Base-by-base conservation (phyloP, 192 early-diverging fungal species). In the Umbelopsis sp. region DNA sequence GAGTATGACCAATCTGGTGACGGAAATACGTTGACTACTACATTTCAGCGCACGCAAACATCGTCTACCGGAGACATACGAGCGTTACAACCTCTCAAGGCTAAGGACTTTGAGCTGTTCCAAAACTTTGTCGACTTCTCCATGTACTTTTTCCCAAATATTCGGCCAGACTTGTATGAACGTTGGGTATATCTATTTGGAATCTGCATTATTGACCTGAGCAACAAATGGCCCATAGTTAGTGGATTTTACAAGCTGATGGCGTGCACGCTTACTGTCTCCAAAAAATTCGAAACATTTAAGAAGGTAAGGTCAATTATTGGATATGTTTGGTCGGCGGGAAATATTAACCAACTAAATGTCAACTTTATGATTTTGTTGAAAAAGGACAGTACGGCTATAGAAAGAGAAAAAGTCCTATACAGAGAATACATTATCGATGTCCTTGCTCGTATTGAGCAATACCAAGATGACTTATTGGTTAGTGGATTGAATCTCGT, bases 201-300 rank as follows among this genome's bases (percentile, higher is more conserved):
- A 4, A 77, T 82, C 25, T 68, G 69, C 50, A 53, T 88, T 0
- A 85, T 91, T 14, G 73, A 79, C 16, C 77, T 88, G 22, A 87
- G 87, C 16, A 71, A 76, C 0, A 75, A 76, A 54, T 68, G 90
- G 66, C 92, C 91, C 0, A 73, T 92, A 20, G 84, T 94, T 50
- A 90, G 87, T 71, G 91, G 91, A 0, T 91, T 93, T 62, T 91
- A 93, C 77, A 92, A 91, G 45, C 80, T 94, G 69, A 77, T 91
- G 52, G 72, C 80, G 3, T 76, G 82, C 1, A 79, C 79, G 34
- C 31, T 90, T 31, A 65, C 65, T n/a, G 71, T 89, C 25, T 82
- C 73, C 53, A 75, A 85, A 62, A 53, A 65, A 62, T 26, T 11
- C 9, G 29, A 34, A 20, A 14, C 2, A 2, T 62, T 29, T 14